Evolutionary conservation across 2,329 filamentous ascomycete genomes (phyloP).

Genomic region (Venturia nashicola): DNA sequence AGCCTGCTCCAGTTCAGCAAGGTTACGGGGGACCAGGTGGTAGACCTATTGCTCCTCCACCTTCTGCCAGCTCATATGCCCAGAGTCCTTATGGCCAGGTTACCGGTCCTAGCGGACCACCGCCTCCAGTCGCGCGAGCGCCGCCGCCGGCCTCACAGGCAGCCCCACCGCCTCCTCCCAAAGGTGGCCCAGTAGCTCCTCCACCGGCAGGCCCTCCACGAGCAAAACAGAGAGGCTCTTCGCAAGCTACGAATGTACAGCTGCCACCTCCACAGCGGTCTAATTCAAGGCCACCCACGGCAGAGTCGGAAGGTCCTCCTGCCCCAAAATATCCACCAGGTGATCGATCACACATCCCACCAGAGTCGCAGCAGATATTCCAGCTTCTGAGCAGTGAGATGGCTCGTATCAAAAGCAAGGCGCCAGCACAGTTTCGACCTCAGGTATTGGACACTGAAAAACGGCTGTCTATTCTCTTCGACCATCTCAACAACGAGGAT

Average conservation of each 20-base stretch:
- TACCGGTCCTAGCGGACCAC: constrained; percentile 23
- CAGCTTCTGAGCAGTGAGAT: constrained; percentile 75
- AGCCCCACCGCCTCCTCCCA: constrained; percentile 26
- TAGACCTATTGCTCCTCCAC: constrained; percentile 7
- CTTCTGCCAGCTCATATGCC: constrained; percentile 4
- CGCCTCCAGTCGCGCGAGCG: background rate
- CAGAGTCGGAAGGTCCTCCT: background rate
- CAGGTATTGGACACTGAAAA: constrained; percentile 94
- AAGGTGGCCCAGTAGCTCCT: constrained; percentile 34
- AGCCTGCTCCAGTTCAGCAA: constrained; percentile 24
- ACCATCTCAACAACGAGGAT: constrained; percentile 93
- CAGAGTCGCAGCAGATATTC: constrained; percentile 62
- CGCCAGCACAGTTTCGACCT: constrained; percentile 71
- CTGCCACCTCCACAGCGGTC: constrained; percentile 31
- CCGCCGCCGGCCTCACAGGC: constrained; percentile 28
- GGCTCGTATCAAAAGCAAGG: constrained; percentile 74
- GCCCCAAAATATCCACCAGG: constrained; percentile 37
- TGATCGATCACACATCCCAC: constrained; percentile 80
- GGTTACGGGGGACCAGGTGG: background rate
- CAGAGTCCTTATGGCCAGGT: constrained; percentile 34
- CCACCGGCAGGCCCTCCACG: constrained; percentile 32
- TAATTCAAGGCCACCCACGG: constrained; percentile 16
- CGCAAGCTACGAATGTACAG: background rate
- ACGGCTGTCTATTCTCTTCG: constrained; percentile 83
- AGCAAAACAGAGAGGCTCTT: constrained; percentile 19